Evolutionary conservation across 805 yeast genomes (phyloP), one percentile per base, ranked within the genome.

Genomic region (Cyberlindnera mississippiensis): DNA sequence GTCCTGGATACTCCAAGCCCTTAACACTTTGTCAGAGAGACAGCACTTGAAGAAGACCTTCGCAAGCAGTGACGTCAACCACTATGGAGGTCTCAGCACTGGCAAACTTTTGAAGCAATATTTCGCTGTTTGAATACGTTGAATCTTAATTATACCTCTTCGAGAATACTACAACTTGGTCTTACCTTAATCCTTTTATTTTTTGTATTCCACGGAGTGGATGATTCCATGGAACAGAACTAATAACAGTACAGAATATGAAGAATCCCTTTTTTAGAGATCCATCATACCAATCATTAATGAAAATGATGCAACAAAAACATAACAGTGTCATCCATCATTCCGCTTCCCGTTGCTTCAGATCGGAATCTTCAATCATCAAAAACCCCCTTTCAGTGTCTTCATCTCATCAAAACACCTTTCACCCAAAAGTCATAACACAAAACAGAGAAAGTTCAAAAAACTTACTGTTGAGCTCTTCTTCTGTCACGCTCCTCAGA

Each of bases 401-500:
- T 33, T 33, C 36, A 33, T 33, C 43, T 36, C 14, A 14, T 33
- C 22, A 30, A 28, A 96, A 76, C 90, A 85, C 84, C 35, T 12
- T 30, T 28, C 35, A 96, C 87, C 84, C 73, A 89, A 83, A 73
- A 20, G 24, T 90, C 42, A 31, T 34, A 38, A 19, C 31, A 37
- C 32, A 28, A 38, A 33, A 35, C 31, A 20, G 24, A 20, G 24
- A 6, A 20, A 20, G 24, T 20, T 20, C 24, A 20, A 28, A 18
- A 26, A 22, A 28, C 40, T 54, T 55, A 55, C 40, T 39, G 35
- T 69, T 78, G 85, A 67, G 91, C 89, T 76, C 96, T 85, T 76
- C 95, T 90, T 81, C 90, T 82, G 86, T 89, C 96, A 77, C 96
- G 88, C 82, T 89, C 96, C 78, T 89, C 96, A 67, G 96, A 78